Base-by-base conservation (phyloP, 768 basidiomycete species). In the Phanerochaete sordida region DNA sequence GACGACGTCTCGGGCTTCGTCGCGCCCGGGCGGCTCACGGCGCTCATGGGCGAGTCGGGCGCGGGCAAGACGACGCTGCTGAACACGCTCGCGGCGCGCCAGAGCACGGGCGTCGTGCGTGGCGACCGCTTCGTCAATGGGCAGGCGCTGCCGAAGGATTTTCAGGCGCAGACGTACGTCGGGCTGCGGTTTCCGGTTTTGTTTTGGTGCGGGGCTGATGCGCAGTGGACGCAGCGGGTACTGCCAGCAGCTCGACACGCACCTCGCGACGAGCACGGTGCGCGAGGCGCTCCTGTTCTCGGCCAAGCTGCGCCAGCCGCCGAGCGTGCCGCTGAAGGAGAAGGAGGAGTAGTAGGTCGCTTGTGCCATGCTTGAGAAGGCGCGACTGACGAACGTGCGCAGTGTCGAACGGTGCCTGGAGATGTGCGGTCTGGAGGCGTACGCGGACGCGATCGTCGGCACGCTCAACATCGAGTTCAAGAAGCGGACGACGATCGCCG, bases 221-320 rank as follows among this genome's bases (percentile, higher is more conserved):
- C n/a, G 39, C 6, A 15, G 2, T 44, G 15, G 27, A 16, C 48
- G 8, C 28, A 88, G 86, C 50, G 92, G 91, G 0, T 95, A 93
- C 67, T 90, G 88, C 59, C 92, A 95, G 67, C 94, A 96, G 68
- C 83, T 84, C 78, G 91, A 93, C 65, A 88, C 85, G 0, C 93
- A 95, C 73, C 79, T 88, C 21, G 81, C 84, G 26, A 84, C 86
- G 8, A 74, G 84, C 1, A 94, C 91, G 7, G 91, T 95, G 15
- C 82, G 90, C 27, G 91, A 95, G 67, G 91, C 92, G 0, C 75
- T 95, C 9, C 73, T 84, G 43, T 88, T 92, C 73, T 93, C 91
- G 1, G 93, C 92, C 2, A 83, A 81, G 54, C 76, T 94, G 33
- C 86, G 92, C 33, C 93, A 93, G 68, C 90, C 90, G 0, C 69